Conservation (phyloP, 768 basidiomycete genomes). For the Lactarius hatsudake region DNA sequence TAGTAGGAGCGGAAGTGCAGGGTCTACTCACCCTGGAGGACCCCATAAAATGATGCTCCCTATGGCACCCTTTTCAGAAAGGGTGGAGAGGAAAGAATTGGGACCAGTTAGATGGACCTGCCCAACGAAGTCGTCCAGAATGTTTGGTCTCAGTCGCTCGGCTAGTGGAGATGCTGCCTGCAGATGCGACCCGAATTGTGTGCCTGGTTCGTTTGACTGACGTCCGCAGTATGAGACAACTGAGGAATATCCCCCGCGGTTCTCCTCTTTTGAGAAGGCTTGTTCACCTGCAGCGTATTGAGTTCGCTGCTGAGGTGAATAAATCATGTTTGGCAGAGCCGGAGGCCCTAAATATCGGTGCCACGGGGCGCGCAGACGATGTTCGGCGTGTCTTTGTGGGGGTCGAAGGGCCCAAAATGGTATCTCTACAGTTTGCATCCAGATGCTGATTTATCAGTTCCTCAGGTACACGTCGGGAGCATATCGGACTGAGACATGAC, state of each 20-base stretch:
- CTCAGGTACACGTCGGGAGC: constrained; percentile 18
- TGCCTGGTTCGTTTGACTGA: constrained; percentile 12
- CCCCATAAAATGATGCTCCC: constrained; percentile 75
- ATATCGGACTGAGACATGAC: constrained; percentile 17
- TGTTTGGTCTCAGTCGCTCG: constrained; percentile 66
- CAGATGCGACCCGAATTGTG: constrained; percentile 16
- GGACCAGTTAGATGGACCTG: constrained; percentile 61
- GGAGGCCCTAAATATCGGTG: constrained; percentile 14
- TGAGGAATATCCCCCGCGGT: not conserved
- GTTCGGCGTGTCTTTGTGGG: not conserved
- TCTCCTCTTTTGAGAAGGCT: constrained; percentile 8
- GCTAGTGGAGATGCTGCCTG: constrained; percentile 58
- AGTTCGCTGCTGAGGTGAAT: not conserved
- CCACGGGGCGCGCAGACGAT: constrained; percentile 10
- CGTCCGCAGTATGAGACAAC: not conserved
- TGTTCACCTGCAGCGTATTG: not conserved
- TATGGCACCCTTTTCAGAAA: constrained; percentile 47
- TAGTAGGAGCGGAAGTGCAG: not conserved
- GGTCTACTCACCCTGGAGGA: constrained; percentile 56
- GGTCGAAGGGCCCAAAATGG: constrained; percentile 15
- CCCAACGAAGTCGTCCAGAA: constrained; percentile 70
- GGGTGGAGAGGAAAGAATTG: constrained; percentile 54
- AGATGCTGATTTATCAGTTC: constrained; percentile 22
- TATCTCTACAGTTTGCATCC: constrained; percentile 20
- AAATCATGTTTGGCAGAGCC: not conserved